Base-by-base conservation (phyloP, 805 yeast species). In the Cyberlindnera lachancei region DNA sequence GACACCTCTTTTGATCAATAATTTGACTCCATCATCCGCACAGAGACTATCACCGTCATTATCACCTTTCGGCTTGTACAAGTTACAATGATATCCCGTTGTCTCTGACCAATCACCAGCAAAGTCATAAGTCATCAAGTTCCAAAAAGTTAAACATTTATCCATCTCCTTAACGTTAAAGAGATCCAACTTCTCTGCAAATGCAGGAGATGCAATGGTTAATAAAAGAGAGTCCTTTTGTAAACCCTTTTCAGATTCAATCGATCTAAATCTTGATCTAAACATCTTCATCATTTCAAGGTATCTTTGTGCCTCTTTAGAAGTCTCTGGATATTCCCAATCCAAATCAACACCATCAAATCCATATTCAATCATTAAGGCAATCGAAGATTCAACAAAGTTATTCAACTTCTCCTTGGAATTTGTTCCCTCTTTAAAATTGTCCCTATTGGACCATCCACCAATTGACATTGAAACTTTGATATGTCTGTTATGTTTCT, bases 331-430 rank as follows among this genome's bases (percentile, higher is more conserved):
- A 48, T 77, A 90, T 56, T 90, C 98, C 96, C 96, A 90, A 58
- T 90, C 98, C 18, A 90, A 59, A 55, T 92, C 97, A 28, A 90
- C 61, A 0, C 98, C 97, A 53, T 92, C 96, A 48, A 92, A 77
- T 0, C 81, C 79, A 50, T 73, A 70, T 27, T 64, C 56, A 3
- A 55, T 35, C 52, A 85, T 62, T 16, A 71, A 54, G 0, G 56
- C 52, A 1, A 72, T 61, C 1, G 76, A 59, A 1, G 79, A 63
- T 1, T 48, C 31, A 3, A 75, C 69, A 52, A 88, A 84, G 0
- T 26, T 50, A 1, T 52, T 48, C 7, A 77, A 40, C 29, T 57
- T 60, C 2, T 27, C 32, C 0, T 59, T 52, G 15, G 53, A 52
- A 35, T 70, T 66, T 0, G 62, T 52, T 4, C 67, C 66, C 2